Base-by-base conservation (phyloP, 306 rosid species). In the Arachis hypogaea region DNA sequence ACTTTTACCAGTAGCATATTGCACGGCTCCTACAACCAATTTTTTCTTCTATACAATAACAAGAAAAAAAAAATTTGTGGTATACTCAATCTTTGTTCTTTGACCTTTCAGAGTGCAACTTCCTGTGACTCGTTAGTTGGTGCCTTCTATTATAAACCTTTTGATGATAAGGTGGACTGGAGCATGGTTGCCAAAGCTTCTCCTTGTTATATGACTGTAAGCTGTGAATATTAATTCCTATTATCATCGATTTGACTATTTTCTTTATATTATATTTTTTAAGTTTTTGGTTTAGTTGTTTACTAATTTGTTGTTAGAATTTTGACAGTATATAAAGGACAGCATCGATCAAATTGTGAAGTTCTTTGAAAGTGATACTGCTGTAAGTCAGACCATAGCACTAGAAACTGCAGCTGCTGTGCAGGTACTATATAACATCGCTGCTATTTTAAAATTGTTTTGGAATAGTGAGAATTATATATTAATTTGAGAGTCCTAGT, bases 161-260 rank as follows among this genome's bases (percentile, higher is more conserved):
- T 91, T 57, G 83, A 89, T 73, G 78, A 81, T 50, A 85, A 86
- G 71, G 89, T 89, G 78, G 97, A 94, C 86, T 94, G 99, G 99
- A 89, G 97, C 84, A 76, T 94, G 97, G 95, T 87, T 80, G 96
- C 86, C 40, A 94, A 87, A 86, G 99, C 97, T 77, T 94, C 97
- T 75, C 99, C 99, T 36, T 94, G 99, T 84, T 94, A 94, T 59
- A 86, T 94, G 93, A 94, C 96, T 72, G 99, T 94, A 92, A 72
- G 96, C 51, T 72, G 69, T 73, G 60, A 22, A 22, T 22, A 22
- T 22, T 22, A 22, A 51, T 66, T 66, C 74, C 68, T 33, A 58
- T 68, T 29, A 54, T 59, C 63, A 40, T 7, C 12, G 18, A 9
- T 71, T 38, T 55, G 55, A 52, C 11, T 30, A 5, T 50, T 61